Evolutionary conservation across 495 filamentous ascomycete species (phyloP).

Genomic region (Aspergillus mulundensis): DNA sequence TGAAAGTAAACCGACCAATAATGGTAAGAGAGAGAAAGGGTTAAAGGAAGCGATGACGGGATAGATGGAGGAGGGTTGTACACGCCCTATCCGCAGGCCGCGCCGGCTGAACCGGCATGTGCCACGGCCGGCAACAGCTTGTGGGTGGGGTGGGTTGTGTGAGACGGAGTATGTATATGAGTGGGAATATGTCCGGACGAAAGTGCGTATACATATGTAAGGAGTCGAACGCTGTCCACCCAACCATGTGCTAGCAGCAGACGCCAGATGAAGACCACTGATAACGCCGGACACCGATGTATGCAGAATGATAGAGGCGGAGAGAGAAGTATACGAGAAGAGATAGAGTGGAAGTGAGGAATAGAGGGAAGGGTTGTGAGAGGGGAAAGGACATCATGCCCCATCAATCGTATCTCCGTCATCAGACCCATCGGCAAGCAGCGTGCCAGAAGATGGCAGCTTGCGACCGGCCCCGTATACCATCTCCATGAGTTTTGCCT

Average conservation of each 20-base stretch:
- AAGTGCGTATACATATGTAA: neutral
- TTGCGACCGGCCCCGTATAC: slow-evolving; percentile 60
- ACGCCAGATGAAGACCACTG: slow-evolving; percentile 1
- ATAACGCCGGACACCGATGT: slow-evolving; percentile 2
- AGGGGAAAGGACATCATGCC: neutral
- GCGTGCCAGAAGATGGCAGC: slow-evolving; percentile 19
- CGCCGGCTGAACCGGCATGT: neutral
- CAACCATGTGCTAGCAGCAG: slow-evolving; percentile 1
- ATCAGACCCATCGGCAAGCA: slow-evolving; percentile 25
- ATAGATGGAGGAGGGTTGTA: neutral
- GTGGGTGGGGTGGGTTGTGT: neutral
- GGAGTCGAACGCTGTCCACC: neutral
- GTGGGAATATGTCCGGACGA: neutral
- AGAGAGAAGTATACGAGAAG: neutral
- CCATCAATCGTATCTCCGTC: slow-evolving; percentile 16
- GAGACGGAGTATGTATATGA: neutral
- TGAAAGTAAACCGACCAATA: neutral
- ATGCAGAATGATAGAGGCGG: neutral
- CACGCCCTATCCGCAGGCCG: neutral
- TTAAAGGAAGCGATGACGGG: slow-evolving; percentile 1
- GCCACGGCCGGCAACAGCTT: neutral
- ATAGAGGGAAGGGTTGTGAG: neutral
- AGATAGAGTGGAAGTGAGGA: neutral
- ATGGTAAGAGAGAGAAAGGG: neutral
- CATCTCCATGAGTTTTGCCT: slow-evolving; percentile 76